phyloP scores from a whole-genome alignment of 306 rosid species.

The Quercus robur region DNA sequence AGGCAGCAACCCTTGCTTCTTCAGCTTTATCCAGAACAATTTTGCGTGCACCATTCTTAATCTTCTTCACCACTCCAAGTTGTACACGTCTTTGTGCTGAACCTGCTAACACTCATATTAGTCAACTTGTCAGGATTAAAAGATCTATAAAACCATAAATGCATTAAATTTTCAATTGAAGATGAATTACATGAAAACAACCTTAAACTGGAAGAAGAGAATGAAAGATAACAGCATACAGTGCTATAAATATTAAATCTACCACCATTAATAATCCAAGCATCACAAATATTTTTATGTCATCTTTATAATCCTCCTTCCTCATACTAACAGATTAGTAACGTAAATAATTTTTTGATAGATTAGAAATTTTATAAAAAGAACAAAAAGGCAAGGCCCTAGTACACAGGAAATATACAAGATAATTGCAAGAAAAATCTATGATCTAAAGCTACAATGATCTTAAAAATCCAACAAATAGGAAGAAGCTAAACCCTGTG shows the following conservation, averaged over 20 bases:
- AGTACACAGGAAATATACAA: too few species aligned
- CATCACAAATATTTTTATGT: conserved; percentile 1
- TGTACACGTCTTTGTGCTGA: conserved; percentile 73
- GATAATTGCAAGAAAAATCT: too few species aligned
- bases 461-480: too few species aligned
- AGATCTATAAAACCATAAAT: not conserved
- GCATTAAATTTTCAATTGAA: not conserved
- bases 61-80: conserved; percentile 85
- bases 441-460: too few species aligned
- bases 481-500: too few species aligned
- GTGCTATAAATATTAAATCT: not conserved
- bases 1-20: conserved; percentile 92
- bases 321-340: conserved; percentile 15
- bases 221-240: not conserved
- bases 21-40: conserved; percentile 93
- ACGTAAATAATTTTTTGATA: not conserved
- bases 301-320: not conserved
- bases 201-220: not conserved
- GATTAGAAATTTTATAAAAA: too few species aligned
- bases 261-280: conserved; percentile 12
- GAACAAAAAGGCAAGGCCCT: too few species aligned
- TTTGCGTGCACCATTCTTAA: conserved; percentile 93
- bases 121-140: conserved; percentile 24
- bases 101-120: conserved; percentile 39
- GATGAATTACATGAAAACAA: not conserved